A percentile compares a stretch with the other conserved stretches of the same genome.
Conservation (phyloP, 2,329 filamentous ascomycete species). For the Diaporthe ilicicola region DNA sequence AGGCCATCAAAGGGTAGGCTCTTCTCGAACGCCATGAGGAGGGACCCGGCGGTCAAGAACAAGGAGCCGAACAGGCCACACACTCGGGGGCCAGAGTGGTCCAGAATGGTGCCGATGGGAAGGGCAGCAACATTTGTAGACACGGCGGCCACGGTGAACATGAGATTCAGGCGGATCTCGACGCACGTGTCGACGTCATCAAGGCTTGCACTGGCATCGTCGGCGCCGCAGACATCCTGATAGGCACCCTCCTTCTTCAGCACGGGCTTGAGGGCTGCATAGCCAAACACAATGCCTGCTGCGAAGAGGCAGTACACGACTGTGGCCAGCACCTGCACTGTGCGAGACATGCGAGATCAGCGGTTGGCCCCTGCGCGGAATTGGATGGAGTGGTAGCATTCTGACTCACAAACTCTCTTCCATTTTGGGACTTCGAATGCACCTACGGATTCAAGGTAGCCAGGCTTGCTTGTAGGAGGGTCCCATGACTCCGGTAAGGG, state of each 20-base stretch:
- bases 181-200: slow-evolving; percentile 52
- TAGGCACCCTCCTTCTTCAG: slow-evolving; percentile 79
- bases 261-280: slow-evolving; percentile 84
- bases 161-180: slow-evolving; percentile 79
- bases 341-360: slow-evolving; percentile 1
- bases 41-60: slow-evolving; percentile 74
- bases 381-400: background rate
- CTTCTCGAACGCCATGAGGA: slow-evolving; percentile 75
- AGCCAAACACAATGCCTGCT: slow-evolving; percentile 84
- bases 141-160: slow-evolving; percentile 92
- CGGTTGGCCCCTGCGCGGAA: background rate
- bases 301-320: slow-evolving; percentile 62
- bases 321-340: slow-evolving; percentile 49
- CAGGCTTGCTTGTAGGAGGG: slow-evolving; percentile 49
- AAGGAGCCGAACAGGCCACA: slow-evolving; percentile 76
- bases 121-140: slow-evolving; percentile 88
- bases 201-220: slow-evolving; percentile 34
- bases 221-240: slow-evolving; percentile 63
- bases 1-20: slow-evolving; percentile 77
- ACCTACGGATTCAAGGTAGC: slow-evolving; percentile 56
- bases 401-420: slow-evolving; percentile 60
- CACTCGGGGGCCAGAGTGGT: slow-evolving; percentile 80
- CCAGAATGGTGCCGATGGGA: slow-evolving; percentile 85
- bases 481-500: slow-evolving; percentile 63
- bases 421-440: slow-evolving; percentile 64